Base-by-base conservation (phyloP, 2,329 filamentous ascomycete species). In the Ceratocystis variospora region DNA sequence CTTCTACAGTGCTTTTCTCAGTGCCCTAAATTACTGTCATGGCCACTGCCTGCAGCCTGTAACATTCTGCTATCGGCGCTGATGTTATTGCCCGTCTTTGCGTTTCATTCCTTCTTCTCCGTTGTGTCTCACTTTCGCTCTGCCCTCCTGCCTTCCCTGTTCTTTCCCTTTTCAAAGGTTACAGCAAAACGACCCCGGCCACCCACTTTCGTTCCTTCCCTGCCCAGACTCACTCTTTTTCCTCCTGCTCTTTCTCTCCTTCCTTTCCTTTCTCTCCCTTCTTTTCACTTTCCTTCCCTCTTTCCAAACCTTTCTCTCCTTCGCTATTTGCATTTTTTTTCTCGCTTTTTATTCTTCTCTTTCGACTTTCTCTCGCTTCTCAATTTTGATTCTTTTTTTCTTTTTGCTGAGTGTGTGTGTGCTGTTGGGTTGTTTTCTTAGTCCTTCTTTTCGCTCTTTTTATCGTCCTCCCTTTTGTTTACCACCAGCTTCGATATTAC, bases 151-250 rank as follows among this genome's bases (percentile, higher is more conserved):
- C 17, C 48, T 59, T 65, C 19, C 46, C 31, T 57, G 63, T 45
- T 63, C 65, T 55, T 28, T 57, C 62, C 59, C 37, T 63, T 66
- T 61, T 59, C 41, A 53, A 55, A 46, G 64, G 55, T 66, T 66
- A 41, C 48, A 62, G 41, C 37, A 61, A 66, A 61, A 62, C 64
- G 5, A 50, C 55, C 50, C 64, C 61, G 64, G 64, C 64, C 65
- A 63, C 66, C 62, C 53, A 64, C 50, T 63, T 67, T 67, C 48
- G 61, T 33, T 65, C 45, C 45, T 67, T 67, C 63, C 53, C 50
- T 53, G 66, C 33, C 61, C 25, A 59, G 37, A 45, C 46, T 41
- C 45, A 28, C 55, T 61, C 59, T 53, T 66, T 61, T 66, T 37
- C 22, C 63, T 45, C 31, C 61, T 66, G 48, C 46, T 61, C 61